Base-by-base conservation (phyloP, 371 early-diverging fungal species). In the Syncephalastrum monosporum region DNA sequence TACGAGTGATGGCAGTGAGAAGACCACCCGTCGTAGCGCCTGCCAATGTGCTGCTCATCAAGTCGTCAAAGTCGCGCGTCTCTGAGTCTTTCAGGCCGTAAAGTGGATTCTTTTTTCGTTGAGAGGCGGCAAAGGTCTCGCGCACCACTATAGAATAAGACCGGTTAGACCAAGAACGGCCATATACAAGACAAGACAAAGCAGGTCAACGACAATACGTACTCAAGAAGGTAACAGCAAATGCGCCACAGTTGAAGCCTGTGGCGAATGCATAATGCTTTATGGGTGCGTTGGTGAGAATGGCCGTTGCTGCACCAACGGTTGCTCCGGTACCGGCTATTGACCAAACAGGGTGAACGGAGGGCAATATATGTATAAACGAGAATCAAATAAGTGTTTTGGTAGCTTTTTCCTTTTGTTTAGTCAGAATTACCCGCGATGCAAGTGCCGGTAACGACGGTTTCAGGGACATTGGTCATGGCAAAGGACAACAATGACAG, bases 11-110 rank as follows among this genome's bases (percentile, higher is more conserved):
- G 13, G 82, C 81, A 5, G 81, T 65, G 14, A 84, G 59, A 12
- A 82, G 57, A 25, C 85, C 83, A 55, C 85, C 85, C 23, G 82
- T 82, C 8, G 72, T 79, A 5, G 71, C 73, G 47, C 85, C 85
- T 42, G 85, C 82, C 69, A 82, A 60, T 0, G 82, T 70, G 60
- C 85, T 84, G 27, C 83, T 82, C 42, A 80, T 67, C 17, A 82
- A 60, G 21, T 75, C 76, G 69, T 84, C 84, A 42, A 75, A 59
- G 25, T 81, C 82, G 54, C 72, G 66, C 5, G 83, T 84, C 60
- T 82, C 72, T 14, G 83, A 82, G 53, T 80, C 79, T 47, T 82
- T 82, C 23, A 81, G 60, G 41, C 83, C 82, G 61, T 67, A 84
- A n/a, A 69, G 66, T 13, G 79, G 69, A 59, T 84, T 82, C 57